Evolutionary conservation across 192 early-diverging fungal genomes (phyloP).

Genomic region (Coemansia sp.): DNA sequence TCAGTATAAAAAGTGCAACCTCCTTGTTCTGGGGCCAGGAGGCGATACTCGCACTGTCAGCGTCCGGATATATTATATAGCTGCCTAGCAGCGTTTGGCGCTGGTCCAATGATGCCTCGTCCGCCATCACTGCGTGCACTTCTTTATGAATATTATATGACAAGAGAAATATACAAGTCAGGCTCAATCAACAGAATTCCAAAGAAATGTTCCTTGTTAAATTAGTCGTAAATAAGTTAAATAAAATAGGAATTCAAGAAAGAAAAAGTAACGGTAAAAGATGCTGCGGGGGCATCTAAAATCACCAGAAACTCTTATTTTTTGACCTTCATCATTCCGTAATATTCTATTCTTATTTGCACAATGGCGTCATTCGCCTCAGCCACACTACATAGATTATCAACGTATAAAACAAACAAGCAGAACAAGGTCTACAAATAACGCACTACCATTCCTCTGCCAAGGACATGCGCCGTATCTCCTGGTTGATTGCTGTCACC

Average conservation of each 20-base stretch:
- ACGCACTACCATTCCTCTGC: slow-evolving; percentile 30
- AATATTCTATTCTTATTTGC: too few relatives aligned
- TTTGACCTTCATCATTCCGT: too few relatives aligned
- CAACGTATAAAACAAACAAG: background rate
- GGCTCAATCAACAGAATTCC: too few relatives aligned
- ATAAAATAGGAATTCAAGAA: too few relatives aligned
- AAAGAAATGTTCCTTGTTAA: too few relatives aligned
- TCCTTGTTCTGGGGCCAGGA: slow-evolving; percentile 21
- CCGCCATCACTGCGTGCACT: background rate
- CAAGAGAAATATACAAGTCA: background rate
- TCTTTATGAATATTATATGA: background rate
- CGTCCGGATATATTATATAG: slow-evolving; percentile 31
- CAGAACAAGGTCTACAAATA: background rate
- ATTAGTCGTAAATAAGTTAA: too few relatives aligned
- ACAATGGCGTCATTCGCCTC: too few relatives aligned
- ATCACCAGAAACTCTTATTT: too few relatives aligned
- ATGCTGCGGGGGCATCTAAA: too few relatives aligned
- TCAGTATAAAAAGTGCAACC: slow-evolving; percentile 70
- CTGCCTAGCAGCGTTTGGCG: slow-evolving; percentile 22
- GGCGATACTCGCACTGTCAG: background rate
- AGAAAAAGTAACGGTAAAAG: too few relatives aligned
- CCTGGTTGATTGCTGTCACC: slow-evolving; percentile 55
- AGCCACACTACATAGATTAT: too few relatives aligned
- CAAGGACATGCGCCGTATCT: slow-evolving; percentile 52
- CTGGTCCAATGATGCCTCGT: background rate